Evolutionary conservation across 73 alveolate genomes (phyloP).

Genomic region (Blepharisma japonicum): DNA sequence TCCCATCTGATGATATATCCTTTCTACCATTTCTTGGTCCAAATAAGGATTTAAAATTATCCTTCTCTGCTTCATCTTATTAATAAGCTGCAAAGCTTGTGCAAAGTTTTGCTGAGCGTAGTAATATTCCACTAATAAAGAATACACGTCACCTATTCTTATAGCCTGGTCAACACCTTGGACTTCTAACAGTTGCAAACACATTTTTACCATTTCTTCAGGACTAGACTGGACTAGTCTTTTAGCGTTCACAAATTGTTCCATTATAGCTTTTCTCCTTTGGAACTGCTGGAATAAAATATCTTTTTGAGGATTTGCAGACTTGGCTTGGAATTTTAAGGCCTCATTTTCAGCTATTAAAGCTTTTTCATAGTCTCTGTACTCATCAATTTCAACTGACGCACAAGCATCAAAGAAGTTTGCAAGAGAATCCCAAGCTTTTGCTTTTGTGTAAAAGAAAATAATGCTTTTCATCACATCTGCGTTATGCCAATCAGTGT

Average conservation of each 20-base stretch:
- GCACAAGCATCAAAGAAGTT: slow-evolving; percentile 92
- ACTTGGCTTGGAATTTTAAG: slow-evolving; percentile 78
- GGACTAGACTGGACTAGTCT: slow-evolving; percentile 67
- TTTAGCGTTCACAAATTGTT: slow-evolving; percentile 79
- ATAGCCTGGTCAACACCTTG: slow-evolving; percentile 86
- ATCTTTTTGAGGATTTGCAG: slow-evolving; percentile 71
- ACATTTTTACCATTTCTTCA: slow-evolving; percentile 66
- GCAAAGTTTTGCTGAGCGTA: slow-evolving; percentile 45
- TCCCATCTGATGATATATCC: slow-evolving; percentile 19
- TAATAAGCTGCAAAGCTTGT: slow-evolving; percentile 59
- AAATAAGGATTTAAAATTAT: slow-evolving; percentile 75
- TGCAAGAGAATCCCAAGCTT: slow-evolving; percentile 91
- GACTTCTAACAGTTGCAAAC: slow-evolving; percentile 69
- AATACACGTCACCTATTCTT: slow-evolving; percentile 89
- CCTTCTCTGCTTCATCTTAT: slow-evolving; percentile 68
- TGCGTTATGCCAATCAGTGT: slow-evolving; percentile 95
- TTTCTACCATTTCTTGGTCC: slow-evolving; percentile 68
- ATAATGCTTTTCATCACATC: slow-evolving; percentile 93
- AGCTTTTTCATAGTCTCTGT: slow-evolving; percentile 94
- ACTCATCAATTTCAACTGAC: slow-evolving; percentile 91
- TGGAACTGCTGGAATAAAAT: slow-evolving; percentile 62
- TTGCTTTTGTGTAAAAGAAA: slow-evolving; percentile 89
- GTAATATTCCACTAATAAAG: slow-evolving; percentile 69
- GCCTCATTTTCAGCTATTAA: slow-evolving; percentile 95
- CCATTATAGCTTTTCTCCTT: slow-evolving; percentile 72